Evolutionary conservation across 139 green algal genomes (phyloP), one percentile per base, ranked within the genome.

Genomic region (Chlorella sp.): DNA sequence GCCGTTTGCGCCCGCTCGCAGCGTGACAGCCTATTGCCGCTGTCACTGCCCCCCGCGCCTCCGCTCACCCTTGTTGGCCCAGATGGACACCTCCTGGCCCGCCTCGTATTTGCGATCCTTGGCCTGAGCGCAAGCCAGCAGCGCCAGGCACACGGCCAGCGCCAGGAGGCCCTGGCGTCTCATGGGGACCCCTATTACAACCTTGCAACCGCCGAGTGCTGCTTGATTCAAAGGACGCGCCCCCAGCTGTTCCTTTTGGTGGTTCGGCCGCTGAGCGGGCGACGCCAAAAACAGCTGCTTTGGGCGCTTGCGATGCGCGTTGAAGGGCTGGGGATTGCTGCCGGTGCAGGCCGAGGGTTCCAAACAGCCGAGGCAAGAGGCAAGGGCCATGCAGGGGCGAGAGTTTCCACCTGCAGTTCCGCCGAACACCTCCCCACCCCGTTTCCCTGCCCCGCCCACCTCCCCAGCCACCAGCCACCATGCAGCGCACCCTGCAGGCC

Each of bases 21-120:
- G 68, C 32, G 24, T 15, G 34, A 26, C 68, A 1, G 68, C 24
- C 28, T 1, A 76, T 76, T 32, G 32, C 24, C n/a, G 68, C 11
- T 30, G 22, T 26, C 68, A 76, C 48, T 57, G 48, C 9, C 48
- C 64, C 64, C 64, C 5, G 40, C 0, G 1, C 32, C 32, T 16
- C 15, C 12, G 34, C 85, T 21, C 95, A 36, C 97, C 93, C 85
- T 97, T 96, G 90, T 97, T 97, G 3, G 95, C 95, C 69, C 93
- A 96, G 61, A 96, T 81, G 40, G 85, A 79, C 15, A 97, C 93
- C 19, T 91, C 73, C n/a, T 98, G 96, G 30, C 93, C 90, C 30
- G 91, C 78, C 90, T 95, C 95, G 90, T 98, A 98, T 30, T 91
- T 90, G 78, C 95, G 95, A 53, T 93, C 83, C 68, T 88, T 88